Conservation (phyloP, 2,329 filamentous ascomycete genomes). For the Verticillium zaregamsianum region DNA sequence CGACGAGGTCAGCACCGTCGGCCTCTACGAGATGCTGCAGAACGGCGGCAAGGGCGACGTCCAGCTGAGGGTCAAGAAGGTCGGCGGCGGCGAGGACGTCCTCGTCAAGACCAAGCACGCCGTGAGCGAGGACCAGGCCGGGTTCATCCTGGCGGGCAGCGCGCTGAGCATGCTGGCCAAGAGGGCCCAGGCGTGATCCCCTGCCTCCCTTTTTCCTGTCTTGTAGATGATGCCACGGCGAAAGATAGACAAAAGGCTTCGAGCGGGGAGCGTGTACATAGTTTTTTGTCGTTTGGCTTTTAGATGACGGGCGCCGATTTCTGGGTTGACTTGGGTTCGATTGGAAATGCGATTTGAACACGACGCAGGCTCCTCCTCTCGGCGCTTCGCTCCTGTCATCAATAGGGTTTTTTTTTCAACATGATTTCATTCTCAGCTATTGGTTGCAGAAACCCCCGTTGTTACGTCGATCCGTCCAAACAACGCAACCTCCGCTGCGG, state of each 20-base stretch:
- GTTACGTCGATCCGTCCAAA: background rate
- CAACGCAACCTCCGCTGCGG: background rate
- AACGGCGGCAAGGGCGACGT: conserved; percentile 77
- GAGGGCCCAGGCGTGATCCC: conserved; percentile 20
- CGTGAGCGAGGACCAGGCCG: conserved; percentile 83
- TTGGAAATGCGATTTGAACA: background rate
- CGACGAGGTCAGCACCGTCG: conserved; percentile 78
- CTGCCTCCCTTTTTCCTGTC: background rate
- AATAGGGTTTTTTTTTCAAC: background rate
- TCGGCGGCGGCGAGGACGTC: conserved; percentile 60
- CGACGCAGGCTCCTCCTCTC: background rate
- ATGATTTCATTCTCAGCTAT: background rate
- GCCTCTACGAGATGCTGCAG: conserved; percentile 75
- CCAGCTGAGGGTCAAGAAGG: conserved; percentile 60
- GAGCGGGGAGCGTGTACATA: background rate
- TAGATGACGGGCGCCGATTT: background rate
- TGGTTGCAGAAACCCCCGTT: background rate
- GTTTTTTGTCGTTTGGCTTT: background rate
- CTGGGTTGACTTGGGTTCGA: background rate
- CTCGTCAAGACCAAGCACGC: conserved; percentile 79
- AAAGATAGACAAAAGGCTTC: background rate
- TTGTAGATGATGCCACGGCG: conserved; percentile 1
- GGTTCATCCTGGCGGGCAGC: conserved; percentile 89
- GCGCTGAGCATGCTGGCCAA: conserved; percentile 86
- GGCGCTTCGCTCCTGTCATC: background rate